A percentile compares a stretch with the other conserved stretches of the same genome.
These are phyloP conservation scores for Leucosporidium yakuticum DNA, from an alignment of 768 basidiomycete genomes.

Conservation along the genomic window DNA sequence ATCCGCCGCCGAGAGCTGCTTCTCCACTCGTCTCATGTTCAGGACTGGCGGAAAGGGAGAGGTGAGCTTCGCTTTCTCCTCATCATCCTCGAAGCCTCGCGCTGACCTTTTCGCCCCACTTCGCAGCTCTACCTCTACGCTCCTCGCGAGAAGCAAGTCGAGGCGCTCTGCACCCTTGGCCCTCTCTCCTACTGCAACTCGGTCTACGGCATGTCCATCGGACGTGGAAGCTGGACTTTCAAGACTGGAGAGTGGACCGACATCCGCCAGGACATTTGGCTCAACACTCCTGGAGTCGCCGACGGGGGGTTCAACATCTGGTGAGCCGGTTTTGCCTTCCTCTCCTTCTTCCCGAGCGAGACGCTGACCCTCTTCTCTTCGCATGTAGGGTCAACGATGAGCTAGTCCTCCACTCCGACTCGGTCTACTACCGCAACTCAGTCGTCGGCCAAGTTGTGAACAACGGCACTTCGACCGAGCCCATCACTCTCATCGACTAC, in stretches of 20 bases:
- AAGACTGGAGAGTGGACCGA: constrained; percentile 60
- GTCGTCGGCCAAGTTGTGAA: neutral
- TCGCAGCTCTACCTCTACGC: constrained; percentile 38
- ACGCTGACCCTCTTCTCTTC: neutral
- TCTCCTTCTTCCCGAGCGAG: too few relatives aligned
- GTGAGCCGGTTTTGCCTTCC: constrained; percentile 1
- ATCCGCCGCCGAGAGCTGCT: constrained; percentile 33
- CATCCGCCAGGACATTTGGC: constrained; percentile 62
- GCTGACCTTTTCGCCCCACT: neutral
- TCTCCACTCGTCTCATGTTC: constrained; percentile 39
- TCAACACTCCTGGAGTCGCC: constrained; percentile 63
- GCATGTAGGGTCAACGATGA: constrained; percentile 34
- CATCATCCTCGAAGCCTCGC: neutral
- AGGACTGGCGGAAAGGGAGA: constrained; percentile 37
- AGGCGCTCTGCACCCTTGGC: constrained; percentile 31
- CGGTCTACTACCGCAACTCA: constrained; percentile 37
- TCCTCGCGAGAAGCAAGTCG: constrained; percentile 35
- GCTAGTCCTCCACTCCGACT: constrained; percentile 31
- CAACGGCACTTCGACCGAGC: neutral
- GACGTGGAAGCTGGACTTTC: constrained; percentile 63
- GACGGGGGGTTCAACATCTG: constrained; percentile 51
- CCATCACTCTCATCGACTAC: constrained; percentile 31
- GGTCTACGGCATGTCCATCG: constrained; percentile 50
- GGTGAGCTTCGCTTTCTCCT: constrained; percentile 5
- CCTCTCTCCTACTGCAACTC: constrained; percentile 37